Base-by-base conservation (phyloP, 805 yeast genomes). In the Cyberlindnera galapagoensis region DNA sequence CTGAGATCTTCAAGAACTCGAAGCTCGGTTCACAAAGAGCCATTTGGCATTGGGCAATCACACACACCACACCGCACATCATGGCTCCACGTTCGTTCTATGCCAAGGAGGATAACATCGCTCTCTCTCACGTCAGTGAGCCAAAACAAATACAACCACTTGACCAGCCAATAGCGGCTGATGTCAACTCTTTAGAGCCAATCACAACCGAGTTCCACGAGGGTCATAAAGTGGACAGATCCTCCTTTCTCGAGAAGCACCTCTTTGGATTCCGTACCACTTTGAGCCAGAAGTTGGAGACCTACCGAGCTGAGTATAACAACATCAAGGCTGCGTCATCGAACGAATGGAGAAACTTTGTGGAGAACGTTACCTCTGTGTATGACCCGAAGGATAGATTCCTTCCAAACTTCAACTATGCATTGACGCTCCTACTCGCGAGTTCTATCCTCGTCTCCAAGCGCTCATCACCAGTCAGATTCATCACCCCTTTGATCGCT, bases 401-500 rank as follows among this genome's bases (percentile, higher is more conserved):
- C 40, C 62, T 78, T 35, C 84, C 84, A 13, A 61, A 63, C 26
- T 50, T 69, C 24, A 65, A 76, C 30, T 69, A 71, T 45, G 69
- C 76, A 6, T 54, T 77, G 24, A 74, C 82, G 1, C 61, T 69
- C 6, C 56, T 77, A 4, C 65, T 78, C 39, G 47, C 74, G 2
- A 80, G 81, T 9, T 73, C 81, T 3, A 69, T 78, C 35, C 39
- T 72, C 21, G 71, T 63, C 11, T 62, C 65, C 36, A 67, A 61
- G 40, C 62, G 71, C 43, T 46, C 67, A 1, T 51, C 74, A 8
- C 72, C 74, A 1, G 22, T 67, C 6, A 63, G 84, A 42, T 70
- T 74, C 39, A 21, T 67, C 4, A 56, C 73, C 4, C 83, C 84
- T 2, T 31, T 69, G 11, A 30, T 62, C 0, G 64, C 74, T 41